Conservation (phyloP, 345 rosid species). For the Eucalyptus cloeziana region DNA sequence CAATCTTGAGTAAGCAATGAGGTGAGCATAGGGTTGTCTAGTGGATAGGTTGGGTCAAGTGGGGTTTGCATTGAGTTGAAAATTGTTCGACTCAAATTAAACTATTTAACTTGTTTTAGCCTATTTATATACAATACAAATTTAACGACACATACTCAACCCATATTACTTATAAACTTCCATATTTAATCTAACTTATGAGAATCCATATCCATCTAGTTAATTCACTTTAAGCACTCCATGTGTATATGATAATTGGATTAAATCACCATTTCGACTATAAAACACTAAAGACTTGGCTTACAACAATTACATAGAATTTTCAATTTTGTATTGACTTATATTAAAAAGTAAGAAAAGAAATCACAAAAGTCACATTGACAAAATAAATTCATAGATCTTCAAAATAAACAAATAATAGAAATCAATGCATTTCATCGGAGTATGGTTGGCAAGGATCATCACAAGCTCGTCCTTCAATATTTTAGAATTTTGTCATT, state of each 20-base stretch:
- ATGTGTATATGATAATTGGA: background rate
- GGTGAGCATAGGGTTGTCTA: background rate
- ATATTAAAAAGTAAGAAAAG: background rate
- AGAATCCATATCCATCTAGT: background rate
- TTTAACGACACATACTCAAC: background rate
- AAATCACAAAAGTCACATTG: too few species aligned
- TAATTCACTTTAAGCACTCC: background rate
- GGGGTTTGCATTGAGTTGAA: background rate
- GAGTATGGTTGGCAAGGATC: too few species aligned
- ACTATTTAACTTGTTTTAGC: background rate
- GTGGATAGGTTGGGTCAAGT: background rate
- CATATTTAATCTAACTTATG: background rate
- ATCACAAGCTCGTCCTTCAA: too few species aligned
- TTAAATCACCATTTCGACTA: accelerated
- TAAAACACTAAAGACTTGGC: background rate
- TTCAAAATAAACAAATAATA: too few species aligned
- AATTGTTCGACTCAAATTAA: background rate
- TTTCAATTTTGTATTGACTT: background rate
- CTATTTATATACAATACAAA: background rate
- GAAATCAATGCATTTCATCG: too few species aligned
- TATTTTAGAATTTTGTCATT: background rate
- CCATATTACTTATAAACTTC: background rate
- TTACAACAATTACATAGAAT: background rate
- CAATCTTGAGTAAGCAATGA: background rate
- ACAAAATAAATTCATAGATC: too few species aligned